Evolutionary conservation across 169 alveolate species (phyloP), one percentile per base, ranked within the genome.

Genomic region (Eimeria sp.): DNA sequence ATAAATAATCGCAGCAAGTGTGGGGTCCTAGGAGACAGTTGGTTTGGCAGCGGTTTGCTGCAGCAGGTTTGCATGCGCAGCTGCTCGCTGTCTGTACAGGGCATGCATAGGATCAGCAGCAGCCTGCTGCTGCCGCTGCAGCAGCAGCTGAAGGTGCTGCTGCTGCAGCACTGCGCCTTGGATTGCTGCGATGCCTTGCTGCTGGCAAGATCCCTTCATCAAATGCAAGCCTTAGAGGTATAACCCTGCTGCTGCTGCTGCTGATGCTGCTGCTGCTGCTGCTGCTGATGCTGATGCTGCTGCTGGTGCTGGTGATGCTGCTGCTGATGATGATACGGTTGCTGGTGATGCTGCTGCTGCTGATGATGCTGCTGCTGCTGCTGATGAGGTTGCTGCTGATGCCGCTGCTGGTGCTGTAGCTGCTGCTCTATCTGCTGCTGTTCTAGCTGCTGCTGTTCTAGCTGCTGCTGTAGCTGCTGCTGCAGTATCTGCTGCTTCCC

Each of bases 161-260:
- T 82, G 71, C 74, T 82, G 74, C 90, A 82, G 90, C 90, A 82
- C 90, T 82, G 90, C 90, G 9, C 52, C 14, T 46, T 82, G 4
- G 90, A 82, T 23, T 82, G 90, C 76, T 82, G 90, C 76, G 90
- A 82, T 18, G 90, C 90, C 13, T 52, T 82, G 90, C 76, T 82
- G 76, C 90, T 82, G 33, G 90, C 90, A 40, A 2, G 74, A 16
- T 82, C 74, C 54, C 76, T 82, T n/a, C 90, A 56, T 27, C 76
- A 82, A n/a, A 82, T 82, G 90, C 56, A 82, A 25, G 90, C 62
- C 11, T 56, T 82, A 1, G 90, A 82, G 90, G 90, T 82, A 52
- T 6, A 37, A 10, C n/a, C 54, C 90, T 82, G 74, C 90, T 52
- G 74, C 90, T 82, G 56, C 88, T 77, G 90, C 90, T 82, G 71